Conservation (phyloP, 805 yeast genomes). For the Tetrapisispora pingtungensis region DNA sequence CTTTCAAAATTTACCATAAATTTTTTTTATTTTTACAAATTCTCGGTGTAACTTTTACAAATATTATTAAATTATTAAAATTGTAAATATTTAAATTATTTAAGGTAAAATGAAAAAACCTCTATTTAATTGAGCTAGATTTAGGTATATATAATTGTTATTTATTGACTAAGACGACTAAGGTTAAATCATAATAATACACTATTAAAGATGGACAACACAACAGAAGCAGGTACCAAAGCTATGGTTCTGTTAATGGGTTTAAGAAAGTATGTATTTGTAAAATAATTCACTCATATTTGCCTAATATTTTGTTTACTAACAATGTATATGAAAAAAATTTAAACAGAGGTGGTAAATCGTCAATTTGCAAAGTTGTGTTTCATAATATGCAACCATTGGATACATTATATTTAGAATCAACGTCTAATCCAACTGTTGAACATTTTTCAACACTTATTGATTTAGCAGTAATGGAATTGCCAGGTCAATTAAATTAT, state of each 20-base stretch:
- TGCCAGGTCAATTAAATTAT: conserved; percentile 88
- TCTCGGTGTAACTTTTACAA: too few relatives aligned
- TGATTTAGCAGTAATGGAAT: conserved; percentile 81
- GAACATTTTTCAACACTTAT: conserved; percentile 78
- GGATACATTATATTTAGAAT: conserved; percentile 82
- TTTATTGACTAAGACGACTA: too few relatives aligned
- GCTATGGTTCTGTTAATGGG: conserved; percentile 90
- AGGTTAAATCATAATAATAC: too few relatives aligned
- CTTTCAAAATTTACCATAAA: too few relatives aligned
- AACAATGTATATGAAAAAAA: neutral
- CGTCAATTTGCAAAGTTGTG: conserved; percentile 90
- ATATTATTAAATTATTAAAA: too few relatives aligned
- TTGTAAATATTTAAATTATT: too few relatives aligned
- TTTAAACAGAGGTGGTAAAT: conserved; percentile 64
- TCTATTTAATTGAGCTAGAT: too few relatives aligned
- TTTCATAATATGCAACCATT: conserved; percentile 95
- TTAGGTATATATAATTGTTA: too few relatives aligned
- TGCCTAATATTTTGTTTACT: conserved; percentile 3
- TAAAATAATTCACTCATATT: neutral
- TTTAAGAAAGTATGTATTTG: conserved; percentile 43
- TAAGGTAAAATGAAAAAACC: too few relatives aligned
- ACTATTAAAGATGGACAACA: neutral
- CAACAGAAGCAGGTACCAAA: conserved; percentile 36
- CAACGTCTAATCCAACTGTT: conserved; percentile 79
- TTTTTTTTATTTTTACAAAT: too few relatives aligned